Conservation (phyloP, 257 asterid genomes). For the Lycium ferocissimum region DNA sequence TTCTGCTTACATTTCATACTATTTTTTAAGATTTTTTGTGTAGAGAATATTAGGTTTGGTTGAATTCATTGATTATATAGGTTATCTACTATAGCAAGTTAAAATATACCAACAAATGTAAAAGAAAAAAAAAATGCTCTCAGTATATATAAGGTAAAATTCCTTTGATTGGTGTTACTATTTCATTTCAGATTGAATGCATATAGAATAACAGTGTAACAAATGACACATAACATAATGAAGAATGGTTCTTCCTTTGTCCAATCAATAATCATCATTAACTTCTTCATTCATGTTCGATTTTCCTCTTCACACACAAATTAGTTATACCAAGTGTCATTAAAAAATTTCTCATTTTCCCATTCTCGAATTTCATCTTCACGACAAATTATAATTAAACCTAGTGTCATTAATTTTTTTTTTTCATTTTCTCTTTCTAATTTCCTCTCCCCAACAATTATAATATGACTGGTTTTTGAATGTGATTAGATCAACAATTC, state of each 20-base stretch:
- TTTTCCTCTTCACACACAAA: constrained; percentile 28
- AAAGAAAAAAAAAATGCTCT: background rate
- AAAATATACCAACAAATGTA: background rate
- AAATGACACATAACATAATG: background rate
- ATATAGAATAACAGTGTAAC: rapidly evolving
- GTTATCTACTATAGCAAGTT: background rate
- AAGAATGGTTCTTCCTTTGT: constrained; percentile 8
- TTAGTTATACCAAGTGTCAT: constrained; percentile 2
- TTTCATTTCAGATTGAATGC: no score
- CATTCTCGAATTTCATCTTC: constrained; percentile 27
- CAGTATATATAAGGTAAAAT: background rate
- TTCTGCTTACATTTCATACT: background rate
- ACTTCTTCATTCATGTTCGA: constrained; percentile 9
- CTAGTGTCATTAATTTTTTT: no score
- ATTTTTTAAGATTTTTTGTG: background rate
- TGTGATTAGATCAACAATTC: background rate
- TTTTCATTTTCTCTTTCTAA: no score
- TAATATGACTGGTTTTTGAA: background rate
- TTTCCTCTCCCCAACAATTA: constrained; percentile 15
- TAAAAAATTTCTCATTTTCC: background rate
- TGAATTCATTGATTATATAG: no score
- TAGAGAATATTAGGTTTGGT: no score
- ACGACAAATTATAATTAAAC: background rate
- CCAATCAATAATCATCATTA: background rate
- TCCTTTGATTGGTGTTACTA: background rate